These are phyloP conservation scores for Phytopythium vexans DNA, from an alignment of 352 stramenopile species.

Conservation along the genomic window DNA sequence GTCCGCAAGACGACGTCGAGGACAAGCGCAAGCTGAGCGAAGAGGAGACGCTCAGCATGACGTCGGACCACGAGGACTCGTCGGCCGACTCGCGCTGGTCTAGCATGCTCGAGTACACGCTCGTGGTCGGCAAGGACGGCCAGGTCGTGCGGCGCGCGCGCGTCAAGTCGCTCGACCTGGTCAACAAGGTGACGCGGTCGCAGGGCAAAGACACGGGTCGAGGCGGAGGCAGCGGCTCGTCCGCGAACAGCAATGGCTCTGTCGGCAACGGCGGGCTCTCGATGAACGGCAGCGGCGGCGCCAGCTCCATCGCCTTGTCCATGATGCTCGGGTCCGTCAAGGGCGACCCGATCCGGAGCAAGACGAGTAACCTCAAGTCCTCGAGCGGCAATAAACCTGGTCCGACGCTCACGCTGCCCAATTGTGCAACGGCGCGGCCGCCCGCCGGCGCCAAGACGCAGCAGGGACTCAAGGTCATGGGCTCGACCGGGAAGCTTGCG, in stretches of 20 bases:
- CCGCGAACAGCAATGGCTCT: slow-evolving; percentile 7
- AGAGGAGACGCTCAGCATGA: slow-evolving; percentile 56
- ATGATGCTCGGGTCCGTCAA: slow-evolving; percentile 23
- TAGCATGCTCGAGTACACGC: slow-evolving; percentile 84
- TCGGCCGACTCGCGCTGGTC: slow-evolving; percentile 81
- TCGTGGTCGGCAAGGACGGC: slow-evolving; percentile 79
- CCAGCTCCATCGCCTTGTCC: slow-evolving; percentile 24
- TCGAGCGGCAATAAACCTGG: slow-evolving; percentile 36
- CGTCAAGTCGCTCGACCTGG: slow-evolving; percentile 79
- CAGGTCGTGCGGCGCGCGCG: slow-evolving; percentile 78
- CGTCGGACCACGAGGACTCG: slow-evolving; percentile 75
- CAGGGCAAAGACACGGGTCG: slow-evolving; percentile 60
- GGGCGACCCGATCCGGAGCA: not conserved
- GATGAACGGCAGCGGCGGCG: slow-evolving; percentile 19
- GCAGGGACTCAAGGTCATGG: slow-evolving; percentile 45
- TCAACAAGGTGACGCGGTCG: slow-evolving; percentile 58
- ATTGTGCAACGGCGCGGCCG: slow-evolving; percentile 46
- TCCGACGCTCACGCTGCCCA: slow-evolving; percentile 51
- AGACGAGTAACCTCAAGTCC: slow-evolving; percentile 26
- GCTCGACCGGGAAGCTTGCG: slow-evolving; percentile 46
- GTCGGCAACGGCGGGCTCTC: slow-evolving; percentile 13
- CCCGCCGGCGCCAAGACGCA: slow-evolving; percentile 43
- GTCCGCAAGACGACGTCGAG: slow-evolving; percentile 52
- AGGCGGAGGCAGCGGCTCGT: slow-evolving; percentile 10
- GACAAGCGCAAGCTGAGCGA: slow-evolving; percentile 58